These are phyloP conservation scores for Eucalyptus decipiens DNA, from an alignment of 345 rosid species.

Conservation along the genomic window DNA sequence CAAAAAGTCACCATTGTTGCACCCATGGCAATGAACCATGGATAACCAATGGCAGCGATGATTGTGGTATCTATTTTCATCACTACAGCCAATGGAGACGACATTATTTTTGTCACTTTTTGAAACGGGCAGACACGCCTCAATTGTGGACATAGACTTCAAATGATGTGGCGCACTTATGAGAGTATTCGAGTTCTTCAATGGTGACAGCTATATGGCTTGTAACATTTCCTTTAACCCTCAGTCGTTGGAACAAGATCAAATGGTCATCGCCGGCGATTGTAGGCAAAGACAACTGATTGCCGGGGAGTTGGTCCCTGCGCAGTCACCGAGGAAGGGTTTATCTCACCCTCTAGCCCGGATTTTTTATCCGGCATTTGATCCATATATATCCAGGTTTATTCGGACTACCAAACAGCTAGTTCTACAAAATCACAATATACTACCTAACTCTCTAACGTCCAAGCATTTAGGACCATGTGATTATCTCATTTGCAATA, in stretches of 20 bases:
- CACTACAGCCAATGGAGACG: not conserved
- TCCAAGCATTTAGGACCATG: not conserved
- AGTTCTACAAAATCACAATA: not conserved
- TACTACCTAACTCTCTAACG: not conserved
- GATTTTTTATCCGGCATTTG: not conserved
- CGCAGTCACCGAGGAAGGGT: fast-evolving
- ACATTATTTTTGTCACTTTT: no score
- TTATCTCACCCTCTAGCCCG: fast-evolving
- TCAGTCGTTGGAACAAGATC: not conserved
- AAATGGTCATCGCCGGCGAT: not conserved
- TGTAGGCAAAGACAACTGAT: not conserved
- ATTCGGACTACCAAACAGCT: not conserved
- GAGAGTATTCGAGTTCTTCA: no score
- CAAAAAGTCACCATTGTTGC: not conserved
- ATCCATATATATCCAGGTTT: not conserved
- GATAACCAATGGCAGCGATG: not conserved
- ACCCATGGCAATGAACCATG: not conserved
- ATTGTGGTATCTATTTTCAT: not conserved
- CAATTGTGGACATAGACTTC: no score
- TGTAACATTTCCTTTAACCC: no score
- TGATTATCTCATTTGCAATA: not conserved
- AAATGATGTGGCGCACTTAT: no score
- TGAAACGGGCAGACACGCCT: no score
- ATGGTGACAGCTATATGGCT: no score
- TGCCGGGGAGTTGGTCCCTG: not conserved